A percentile compares a stretch with the other conserved stretches of the same genome.
Evolutionary conservation across 2,329 filamentous ascomycete species (phyloP).

Genomic region (Tolypocladium nubicola): DNA sequence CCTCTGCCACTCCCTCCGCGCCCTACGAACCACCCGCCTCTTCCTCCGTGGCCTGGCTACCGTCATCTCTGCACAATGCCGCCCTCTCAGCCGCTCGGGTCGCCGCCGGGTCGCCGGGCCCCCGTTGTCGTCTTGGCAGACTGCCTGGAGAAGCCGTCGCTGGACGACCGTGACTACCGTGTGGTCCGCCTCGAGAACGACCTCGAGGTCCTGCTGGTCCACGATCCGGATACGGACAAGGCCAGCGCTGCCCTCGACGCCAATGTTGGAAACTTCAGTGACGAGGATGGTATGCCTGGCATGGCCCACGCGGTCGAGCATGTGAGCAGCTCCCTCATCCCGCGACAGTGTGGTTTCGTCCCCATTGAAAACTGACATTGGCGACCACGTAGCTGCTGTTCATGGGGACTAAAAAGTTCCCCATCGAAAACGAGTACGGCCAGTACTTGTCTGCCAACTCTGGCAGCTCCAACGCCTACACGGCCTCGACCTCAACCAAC

Average conservation of each 20-base stretch:
- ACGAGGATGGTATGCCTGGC: constrained; percentile 81
- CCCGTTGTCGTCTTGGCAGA: constrained; percentile 47
- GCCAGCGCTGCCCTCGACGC: constrained; percentile 92
- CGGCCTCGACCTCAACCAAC: constrained; percentile 85
- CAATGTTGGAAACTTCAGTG: constrained; percentile 91
- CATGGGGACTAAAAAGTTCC: constrained; percentile 98
- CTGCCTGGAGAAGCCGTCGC: constrained; percentile 66
- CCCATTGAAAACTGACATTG: constrained; percentile 3
- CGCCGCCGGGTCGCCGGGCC: constrained; percentile 15
- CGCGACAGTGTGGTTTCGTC: neutral
- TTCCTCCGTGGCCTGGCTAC: neutral
- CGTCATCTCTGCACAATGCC: constrained; percentile 14
- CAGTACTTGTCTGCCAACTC: constrained; percentile 86
- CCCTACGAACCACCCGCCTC: neutral
- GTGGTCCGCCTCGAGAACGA: constrained; percentile 79
- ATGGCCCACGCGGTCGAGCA: constrained; percentile 96
- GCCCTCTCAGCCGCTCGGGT: constrained; percentile 22
- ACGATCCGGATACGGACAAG: constrained; percentile 93
- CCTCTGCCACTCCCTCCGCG: neutral
- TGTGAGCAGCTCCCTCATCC: constrained; percentile 29
- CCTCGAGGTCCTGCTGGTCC: constrained; percentile 83
- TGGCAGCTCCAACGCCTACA: constrained; percentile 91
- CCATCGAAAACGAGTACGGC: constrained; percentile 89
- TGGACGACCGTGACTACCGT: constrained; percentile 80
- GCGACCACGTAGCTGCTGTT: constrained; percentile 57